Evolutionary conservation across 169 alveolate genomes (phyloP).

Genomic region (Cryptosporidium parvum): DNA sequence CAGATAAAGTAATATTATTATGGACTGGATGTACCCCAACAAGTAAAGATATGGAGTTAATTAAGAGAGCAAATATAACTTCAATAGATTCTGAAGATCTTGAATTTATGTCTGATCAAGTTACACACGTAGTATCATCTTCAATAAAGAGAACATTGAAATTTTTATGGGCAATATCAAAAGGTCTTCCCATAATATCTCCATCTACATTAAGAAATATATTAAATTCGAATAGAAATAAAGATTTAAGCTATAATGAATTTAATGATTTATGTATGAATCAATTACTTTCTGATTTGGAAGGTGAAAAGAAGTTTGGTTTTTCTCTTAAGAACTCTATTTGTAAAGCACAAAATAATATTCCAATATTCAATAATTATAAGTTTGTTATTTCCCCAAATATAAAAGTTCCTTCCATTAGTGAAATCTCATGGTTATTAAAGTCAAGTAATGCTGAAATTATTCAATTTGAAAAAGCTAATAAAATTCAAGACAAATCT

Average conservation of each 20-base stretch:
- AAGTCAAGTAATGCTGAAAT: constrained; percentile 33
- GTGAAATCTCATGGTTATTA: constrained; percentile 44
- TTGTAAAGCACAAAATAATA: constrained; percentile 28
- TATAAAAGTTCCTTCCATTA: constrained; percentile 38
- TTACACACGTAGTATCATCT: constrained; percentile 53
- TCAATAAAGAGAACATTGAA: constrained; percentile 69
- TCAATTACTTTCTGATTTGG: constrained; percentile 29
- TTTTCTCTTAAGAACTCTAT: constrained; percentile 44
- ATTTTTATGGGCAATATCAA: constrained; percentile 65
- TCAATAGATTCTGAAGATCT: constrained; percentile 57
- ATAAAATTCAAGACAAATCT: background rate
- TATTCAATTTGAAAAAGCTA: background rate
- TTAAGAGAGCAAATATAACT: constrained; percentile 17
- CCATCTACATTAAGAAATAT: constrained; percentile 29
- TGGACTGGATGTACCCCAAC: constrained; percentile 75
- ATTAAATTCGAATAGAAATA: background rate
- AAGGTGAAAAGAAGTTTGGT: constrained; percentile 54
- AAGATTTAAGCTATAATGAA: constrained; percentile 4
- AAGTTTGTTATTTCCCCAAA: constrained; percentile 26
- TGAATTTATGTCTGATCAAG: constrained; percentile 40
- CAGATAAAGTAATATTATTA: constrained; percentile 3
- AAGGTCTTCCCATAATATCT: constrained; percentile 60
- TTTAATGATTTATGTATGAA: constrained; percentile 15
- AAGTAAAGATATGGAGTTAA: constrained; percentile 13
- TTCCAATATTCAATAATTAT: constrained; percentile 3